Evolutionary conservation across 2,329 filamentous ascomycete genomes (phyloP).

Genomic region (Geosmithia morbida): DNA sequence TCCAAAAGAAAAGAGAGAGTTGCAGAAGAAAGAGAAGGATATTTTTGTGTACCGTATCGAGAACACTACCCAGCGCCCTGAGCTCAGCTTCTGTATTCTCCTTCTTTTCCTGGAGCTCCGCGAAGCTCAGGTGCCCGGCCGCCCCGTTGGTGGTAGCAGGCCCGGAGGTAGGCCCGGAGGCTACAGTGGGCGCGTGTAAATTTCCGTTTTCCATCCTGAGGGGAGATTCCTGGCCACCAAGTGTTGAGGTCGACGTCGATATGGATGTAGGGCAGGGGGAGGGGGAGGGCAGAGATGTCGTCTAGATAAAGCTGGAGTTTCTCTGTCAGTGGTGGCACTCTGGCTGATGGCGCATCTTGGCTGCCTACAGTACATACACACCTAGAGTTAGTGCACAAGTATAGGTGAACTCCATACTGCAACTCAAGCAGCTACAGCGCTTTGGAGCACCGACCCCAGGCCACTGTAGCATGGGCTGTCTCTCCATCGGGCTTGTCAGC

Average conservation of each 20-base stretch:
- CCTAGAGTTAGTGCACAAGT: no score
- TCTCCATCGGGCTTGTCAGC: no score
- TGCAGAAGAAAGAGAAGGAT: no score
- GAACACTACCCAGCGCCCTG: conserved; percentile 65
- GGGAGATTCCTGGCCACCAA: conserved; percentile 4
- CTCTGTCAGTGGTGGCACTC: no score
- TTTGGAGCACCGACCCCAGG: not conserved
- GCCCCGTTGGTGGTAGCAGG: conserved; percentile 43
- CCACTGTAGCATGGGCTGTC: not conserved
- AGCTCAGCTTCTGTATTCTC: conserved; percentile 76
- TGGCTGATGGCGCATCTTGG: no score
- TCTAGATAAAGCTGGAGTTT: no score
- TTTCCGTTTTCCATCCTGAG: conserved; percentile 34
- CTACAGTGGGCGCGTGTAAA: conserved; percentile 42
- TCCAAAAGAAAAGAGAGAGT: not conserved
- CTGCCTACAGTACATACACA: not conserved
- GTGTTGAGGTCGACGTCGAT: not conserved
- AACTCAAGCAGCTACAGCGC: not conserved
- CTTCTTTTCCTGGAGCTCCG: conserved; percentile 73
- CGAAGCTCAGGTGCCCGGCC: conserved; percentile 51
- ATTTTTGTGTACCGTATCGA: conserved; percentile 59
- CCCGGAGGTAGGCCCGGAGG: conserved; percentile 60
- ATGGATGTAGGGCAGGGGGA: not conserved
- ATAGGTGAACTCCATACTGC: no score
- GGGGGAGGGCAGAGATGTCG: no score